Evolutionary conservation across 345 rosid genomes (phyloP).

Genomic region (Linum usitatissimum): DNA sequence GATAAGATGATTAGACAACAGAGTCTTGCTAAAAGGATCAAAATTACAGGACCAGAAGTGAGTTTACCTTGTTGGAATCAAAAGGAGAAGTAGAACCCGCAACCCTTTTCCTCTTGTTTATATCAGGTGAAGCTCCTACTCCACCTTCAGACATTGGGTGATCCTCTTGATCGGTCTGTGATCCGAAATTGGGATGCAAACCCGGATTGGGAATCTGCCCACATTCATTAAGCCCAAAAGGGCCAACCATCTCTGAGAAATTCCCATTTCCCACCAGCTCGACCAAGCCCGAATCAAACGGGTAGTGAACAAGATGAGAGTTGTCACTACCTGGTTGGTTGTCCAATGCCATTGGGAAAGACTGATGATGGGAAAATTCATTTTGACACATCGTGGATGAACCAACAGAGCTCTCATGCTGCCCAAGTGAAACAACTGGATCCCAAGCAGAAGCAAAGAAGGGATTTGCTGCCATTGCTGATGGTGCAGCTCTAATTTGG

Average conservation of each 20-base stretch:
- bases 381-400: slow-evolving; percentile 42
- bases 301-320: slow-evolving; percentile 40
- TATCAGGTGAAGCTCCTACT: slow-evolving; percentile 36
- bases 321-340: slow-evolving; percentile 41
- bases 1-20: slow-evolving; percentile 9
- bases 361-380: slow-evolving; percentile 39
- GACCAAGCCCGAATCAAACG: slow-evolving; percentile 44
- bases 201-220: slow-evolving; percentile 24
- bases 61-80: slow-evolving; percentile 47
- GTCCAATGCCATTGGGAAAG: slow-evolving; percentile 42
- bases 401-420: slow-evolving; percentile 34
- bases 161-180: slow-evolving; percentile 31
- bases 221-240: slow-evolving; percentile 32
- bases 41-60: slow-evolving; percentile 6
- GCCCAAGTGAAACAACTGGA: slow-evolving; percentile 40
- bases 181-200: slow-evolving; percentile 28
- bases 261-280: slow-evolving; percentile 49
- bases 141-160: slow-evolving; percentile 40
- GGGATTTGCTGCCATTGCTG: slow-evolving; percentile 30
- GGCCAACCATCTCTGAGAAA: slow-evolving; percentile 46
- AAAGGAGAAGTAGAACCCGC: slow-evolving; percentile 29
- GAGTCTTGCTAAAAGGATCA: neutral
- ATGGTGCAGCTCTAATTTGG: slow-evolving; percentile 39
- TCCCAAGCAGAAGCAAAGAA: slow-evolving; percentile 81
- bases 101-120: slow-evolving; percentile 47